These are phyloP conservation scores for Leishmania tropica DNA, from an alignment of 208 protist species.

Conservation along the genomic window DNA sequence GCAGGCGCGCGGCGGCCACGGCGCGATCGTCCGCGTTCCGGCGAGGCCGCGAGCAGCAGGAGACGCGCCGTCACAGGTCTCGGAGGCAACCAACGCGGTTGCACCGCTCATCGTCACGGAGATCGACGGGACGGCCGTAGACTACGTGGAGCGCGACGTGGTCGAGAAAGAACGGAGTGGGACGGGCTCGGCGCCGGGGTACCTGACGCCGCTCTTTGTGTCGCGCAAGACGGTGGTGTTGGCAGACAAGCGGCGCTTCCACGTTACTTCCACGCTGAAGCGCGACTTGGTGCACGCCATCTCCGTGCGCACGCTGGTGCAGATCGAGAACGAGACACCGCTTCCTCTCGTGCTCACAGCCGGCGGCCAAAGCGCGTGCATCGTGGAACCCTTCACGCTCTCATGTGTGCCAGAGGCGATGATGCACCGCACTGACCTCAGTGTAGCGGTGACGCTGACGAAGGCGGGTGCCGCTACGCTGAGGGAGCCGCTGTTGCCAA, in stretches of 20 bases:
- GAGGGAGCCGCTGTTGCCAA: slow-evolving; percentile 28
- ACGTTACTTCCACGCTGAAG: slow-evolving; percentile 23
- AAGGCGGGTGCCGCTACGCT: slow-evolving; percentile 6
- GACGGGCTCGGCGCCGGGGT: neutral
- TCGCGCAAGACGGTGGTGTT: slow-evolving; percentile 15
- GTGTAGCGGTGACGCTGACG: slow-evolving; percentile 13
- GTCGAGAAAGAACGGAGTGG: neutral
- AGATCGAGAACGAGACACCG: slow-evolving; percentile 32
- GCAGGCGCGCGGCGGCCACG: slow-evolving; percentile 16
- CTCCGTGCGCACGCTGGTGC: slow-evolving; percentile 28
- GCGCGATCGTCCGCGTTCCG: slow-evolving; percentile 11
- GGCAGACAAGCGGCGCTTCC: slow-evolving; percentile 27
- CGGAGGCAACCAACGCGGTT: neutral
- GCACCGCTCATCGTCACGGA: slow-evolving; percentile 12
- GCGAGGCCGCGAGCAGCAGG: neutral
- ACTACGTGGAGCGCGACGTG: slow-evolving; percentile 30
- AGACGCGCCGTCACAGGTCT: neutral
- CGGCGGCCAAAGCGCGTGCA: slow-evolving; percentile 10
- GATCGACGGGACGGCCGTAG: slow-evolving; percentile 24
- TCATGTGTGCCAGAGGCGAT: slow-evolving; percentile 38
- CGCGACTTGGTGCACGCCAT: slow-evolving; percentile 14
- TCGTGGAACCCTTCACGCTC: slow-evolving; percentile 20
- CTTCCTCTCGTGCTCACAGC: slow-evolving; percentile 25
- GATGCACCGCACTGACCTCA: slow-evolving; percentile 24
- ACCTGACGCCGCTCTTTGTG: slow-evolving; percentile 11